Evolutionary conservation across 1,284 basidiomycete species (phyloP).

Genomic region (Rhizoctonia solani): DNA sequence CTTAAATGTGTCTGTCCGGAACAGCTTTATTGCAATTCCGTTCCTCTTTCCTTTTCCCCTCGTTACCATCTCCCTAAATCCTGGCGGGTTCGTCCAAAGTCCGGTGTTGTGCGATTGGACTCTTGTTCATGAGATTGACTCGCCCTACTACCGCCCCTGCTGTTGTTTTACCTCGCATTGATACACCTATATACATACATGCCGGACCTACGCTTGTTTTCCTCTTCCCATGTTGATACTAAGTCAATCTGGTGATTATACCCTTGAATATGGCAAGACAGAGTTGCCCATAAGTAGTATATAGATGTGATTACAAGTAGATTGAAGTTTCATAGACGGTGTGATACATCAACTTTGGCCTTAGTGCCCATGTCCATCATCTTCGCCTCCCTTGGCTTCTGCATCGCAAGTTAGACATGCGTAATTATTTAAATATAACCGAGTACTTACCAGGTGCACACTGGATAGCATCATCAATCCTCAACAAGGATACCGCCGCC

Average conservation of each 20-base stretch:
- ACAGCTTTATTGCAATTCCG: neutral
- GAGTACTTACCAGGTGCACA: conserved; percentile 70
- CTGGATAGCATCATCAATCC: conserved; percentile 94
- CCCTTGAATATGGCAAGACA: conserved; percentile 11
- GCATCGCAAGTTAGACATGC: neutral
- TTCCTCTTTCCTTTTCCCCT: neutral
- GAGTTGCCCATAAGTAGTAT: neutral
- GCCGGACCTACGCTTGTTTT: conserved; percentile 32
- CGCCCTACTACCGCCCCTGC: neutral
- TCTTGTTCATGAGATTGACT: neutral
- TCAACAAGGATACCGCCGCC: conserved; percentile 91
- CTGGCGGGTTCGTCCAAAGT: neutral
- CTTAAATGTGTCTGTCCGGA: conserved; percentile 5
- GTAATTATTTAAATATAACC: neutral
- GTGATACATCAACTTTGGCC: conserved; percentile 10
- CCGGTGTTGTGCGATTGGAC: conserved; percentile 12
- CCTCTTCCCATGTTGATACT: conserved; percentile 24
- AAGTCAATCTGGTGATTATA: conserved; percentile 30
- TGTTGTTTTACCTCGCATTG: conserved; percentile 29
- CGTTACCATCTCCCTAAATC: neutral
- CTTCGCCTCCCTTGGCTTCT: conserved; percentile 29
- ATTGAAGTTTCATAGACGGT: conserved; percentile 22
- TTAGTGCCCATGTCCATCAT: conserved; percentile 30
- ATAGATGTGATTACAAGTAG: conserved; percentile 2
- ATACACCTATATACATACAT: conserved; percentile 34